These are phyloP conservation scores for Macrotyloma uniflorum DNA, from an alignment of 306 rosid species.

Conservation along the genomic window DNA sequence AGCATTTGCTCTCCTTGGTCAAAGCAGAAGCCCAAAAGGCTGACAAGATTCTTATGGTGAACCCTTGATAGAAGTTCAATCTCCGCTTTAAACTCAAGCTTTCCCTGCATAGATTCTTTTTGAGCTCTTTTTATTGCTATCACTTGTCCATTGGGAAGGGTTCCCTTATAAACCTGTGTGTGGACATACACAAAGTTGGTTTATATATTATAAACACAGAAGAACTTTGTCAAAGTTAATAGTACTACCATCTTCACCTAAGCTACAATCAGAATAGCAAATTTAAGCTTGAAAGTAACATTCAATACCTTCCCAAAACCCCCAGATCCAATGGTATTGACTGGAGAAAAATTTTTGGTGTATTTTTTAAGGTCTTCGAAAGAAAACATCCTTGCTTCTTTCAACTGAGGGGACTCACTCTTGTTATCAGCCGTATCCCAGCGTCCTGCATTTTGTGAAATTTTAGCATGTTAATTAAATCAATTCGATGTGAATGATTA, in stretches of 20 bases:
- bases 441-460: constrained; percentile 34
- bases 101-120: constrained; percentile 63
- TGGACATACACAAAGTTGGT: constrained; percentile 5
- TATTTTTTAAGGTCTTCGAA: constrained; percentile 59
- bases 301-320: constrained; percentile 65
- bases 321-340: constrained; percentile 61
- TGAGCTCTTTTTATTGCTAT: constrained; percentile 64
- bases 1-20: constrained; percentile 69
- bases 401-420: constrained; percentile 50
- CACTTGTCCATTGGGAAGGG: constrained; percentile 57
- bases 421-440: constrained; percentile 47
- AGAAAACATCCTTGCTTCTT: constrained; percentile 60
- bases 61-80: constrained; percentile 78
- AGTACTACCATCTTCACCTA: background rate
- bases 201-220: background rate
- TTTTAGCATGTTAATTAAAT: constrained; percentile 6
- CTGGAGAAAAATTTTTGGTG: constrained; percentile 55
- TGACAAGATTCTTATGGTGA: constrained; percentile 70
- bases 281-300: background rate
- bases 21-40: constrained; percentile 69
- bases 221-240: background rate
- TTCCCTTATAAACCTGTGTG: constrained; percentile 63
- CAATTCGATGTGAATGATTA: background rate
- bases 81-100: constrained; percentile 61
- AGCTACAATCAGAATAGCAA: background rate